These are phyloP conservation scores for Mollisia scopiformis DNA, from an alignment of 2,329 filamentous ascomycete species.

Conservation along the genomic window DNA sequence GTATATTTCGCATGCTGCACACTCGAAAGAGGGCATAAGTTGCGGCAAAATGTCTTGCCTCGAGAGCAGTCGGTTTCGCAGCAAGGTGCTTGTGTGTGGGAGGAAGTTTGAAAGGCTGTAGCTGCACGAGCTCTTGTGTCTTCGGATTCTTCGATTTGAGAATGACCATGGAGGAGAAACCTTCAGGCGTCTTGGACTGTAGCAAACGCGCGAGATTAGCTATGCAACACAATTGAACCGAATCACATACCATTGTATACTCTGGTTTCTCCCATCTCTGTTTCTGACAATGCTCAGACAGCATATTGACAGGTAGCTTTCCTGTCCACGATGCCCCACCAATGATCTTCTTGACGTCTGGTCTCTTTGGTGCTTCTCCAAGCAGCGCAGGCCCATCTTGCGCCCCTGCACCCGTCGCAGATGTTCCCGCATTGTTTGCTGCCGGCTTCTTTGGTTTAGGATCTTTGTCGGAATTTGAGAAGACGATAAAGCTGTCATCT, in stretches of 20 bases:
- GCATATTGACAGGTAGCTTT: constrained; percentile 90
- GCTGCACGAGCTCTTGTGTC: constrained; percentile 73
- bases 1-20: constrained; percentile 93
- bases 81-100: constrained; percentile 76
- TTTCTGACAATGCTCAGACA: constrained; percentile 94
- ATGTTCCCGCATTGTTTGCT: constrained; percentile 12
- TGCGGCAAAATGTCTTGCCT: constrained; percentile 91
- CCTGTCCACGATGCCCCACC: constrained; percentile 97
- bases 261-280: constrained; percentile 95
- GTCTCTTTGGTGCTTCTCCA: constrained; percentile 44
- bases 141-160: constrained; percentile 77
- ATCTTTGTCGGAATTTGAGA: constrained; percentile 61
- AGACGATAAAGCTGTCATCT: constrained; percentile 58
- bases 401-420: constrained; percentile 21
- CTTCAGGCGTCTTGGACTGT: constrained; percentile 69
- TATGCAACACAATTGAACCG: background rate
- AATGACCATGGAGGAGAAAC: constrained; percentile 80
- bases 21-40: constrained; percentile 90
- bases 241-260: constrained; percentile 71
- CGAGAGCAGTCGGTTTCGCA: constrained; percentile 76
- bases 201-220: background rate
- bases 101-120: constrained; percentile 84
- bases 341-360: constrained; percentile 78
- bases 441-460: constrained; percentile 36
- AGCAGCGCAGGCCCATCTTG: constrained; percentile 31